A percentile compares a stretch with the other conserved stretches of the same genome.
These are phyloP conservation scores for Cryptococcus maquisensis DNA, from an alignment of 1,284 basidiomycete species.

Conservation along the genomic window DNA sequence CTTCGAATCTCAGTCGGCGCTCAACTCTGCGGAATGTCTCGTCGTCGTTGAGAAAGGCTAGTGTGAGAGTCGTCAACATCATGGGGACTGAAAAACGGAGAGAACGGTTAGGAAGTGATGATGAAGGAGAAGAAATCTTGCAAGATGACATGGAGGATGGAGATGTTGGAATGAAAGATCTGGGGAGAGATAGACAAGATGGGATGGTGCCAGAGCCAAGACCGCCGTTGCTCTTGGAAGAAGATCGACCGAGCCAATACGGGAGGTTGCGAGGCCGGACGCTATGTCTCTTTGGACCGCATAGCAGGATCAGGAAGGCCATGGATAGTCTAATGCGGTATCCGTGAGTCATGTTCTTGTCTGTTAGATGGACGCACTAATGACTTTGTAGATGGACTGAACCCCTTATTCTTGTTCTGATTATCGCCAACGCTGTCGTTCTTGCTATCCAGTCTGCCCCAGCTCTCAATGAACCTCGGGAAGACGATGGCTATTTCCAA, in stretches of 20 bases:
- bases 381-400: conserved; percentile 69
- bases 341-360: conserved; percentile 53
- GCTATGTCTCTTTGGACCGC: conserved; percentile 69
- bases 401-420: conserved; percentile 74
- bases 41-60: conserved; percentile 46
- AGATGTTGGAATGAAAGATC: conserved; percentile 2
- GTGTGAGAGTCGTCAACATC: conserved; percentile 76
- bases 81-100: conserved; percentile 54
- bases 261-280: conserved; percentile 70
- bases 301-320: conserved; percentile 59
- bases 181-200: conserved; percentile 1
- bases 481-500: conserved; percentile 69
- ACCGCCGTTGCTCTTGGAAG: conserved; percentile 21
- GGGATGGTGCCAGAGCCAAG: conserved; percentile 4
- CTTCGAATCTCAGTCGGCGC: conserved; percentile 16
- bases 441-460: conserved; percentile 72
- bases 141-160: conserved; percentile 22
- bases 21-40: conserved; percentile 38
- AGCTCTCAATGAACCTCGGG: conserved; percentile 52
- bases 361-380: neutral
- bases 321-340: conserved; percentile 67
- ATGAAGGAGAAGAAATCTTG: conserved; percentile 20
- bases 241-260: conserved; percentile 4
- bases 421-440: conserved; percentile 77
- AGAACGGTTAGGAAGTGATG: conserved; percentile 20